Evolutionary conservation across 768 basidiomycete genomes (phyloP).

Genomic region (Suillus tomentosus): DNA sequence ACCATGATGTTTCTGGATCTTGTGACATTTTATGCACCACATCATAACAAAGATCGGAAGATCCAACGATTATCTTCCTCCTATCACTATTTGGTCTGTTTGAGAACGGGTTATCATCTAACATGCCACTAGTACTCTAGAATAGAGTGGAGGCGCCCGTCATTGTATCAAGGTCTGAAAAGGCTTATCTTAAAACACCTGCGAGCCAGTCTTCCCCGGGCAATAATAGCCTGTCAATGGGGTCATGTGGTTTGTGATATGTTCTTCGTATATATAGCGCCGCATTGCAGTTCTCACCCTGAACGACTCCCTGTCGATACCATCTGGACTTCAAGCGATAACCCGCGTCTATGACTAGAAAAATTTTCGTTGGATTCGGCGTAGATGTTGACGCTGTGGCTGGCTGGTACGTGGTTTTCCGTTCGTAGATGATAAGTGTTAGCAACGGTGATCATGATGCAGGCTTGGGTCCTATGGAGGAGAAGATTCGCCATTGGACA

Average conservation of each 20-base stretch:
- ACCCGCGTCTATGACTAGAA: slow-evolving; percentile 42
- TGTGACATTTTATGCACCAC: background rate
- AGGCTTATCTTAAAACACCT: background rate
- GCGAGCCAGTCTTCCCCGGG: background rate
- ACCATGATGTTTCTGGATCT: background rate
- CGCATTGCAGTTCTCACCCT: background rate
- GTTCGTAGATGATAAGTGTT: background rate
- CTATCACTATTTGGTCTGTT: background rate
- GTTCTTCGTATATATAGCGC: slow-evolving; percentile 4
- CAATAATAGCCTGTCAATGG: background rate
- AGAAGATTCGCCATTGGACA: slow-evolving; percentile 68
- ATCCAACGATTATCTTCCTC: background rate
- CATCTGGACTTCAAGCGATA: background rate
- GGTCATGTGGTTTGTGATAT: background rate
- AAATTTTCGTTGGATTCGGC: slow-evolving; percentile 59
- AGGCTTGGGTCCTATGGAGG: slow-evolving; percentile 78
- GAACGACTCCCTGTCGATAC: background rate
- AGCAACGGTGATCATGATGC: background rate
- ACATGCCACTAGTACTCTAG: background rate
- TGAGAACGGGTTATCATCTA: background rate
- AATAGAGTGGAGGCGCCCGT: background rate
- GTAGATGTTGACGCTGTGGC: slow-evolving; percentile 75
- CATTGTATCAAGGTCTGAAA: background rate
- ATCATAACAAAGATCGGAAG: background rate
- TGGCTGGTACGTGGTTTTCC: slow-evolving; percentile 50